Base-by-base conservation (phyloP, 352 stramenopile genomes). In the Pythium coloratum region DNA sequence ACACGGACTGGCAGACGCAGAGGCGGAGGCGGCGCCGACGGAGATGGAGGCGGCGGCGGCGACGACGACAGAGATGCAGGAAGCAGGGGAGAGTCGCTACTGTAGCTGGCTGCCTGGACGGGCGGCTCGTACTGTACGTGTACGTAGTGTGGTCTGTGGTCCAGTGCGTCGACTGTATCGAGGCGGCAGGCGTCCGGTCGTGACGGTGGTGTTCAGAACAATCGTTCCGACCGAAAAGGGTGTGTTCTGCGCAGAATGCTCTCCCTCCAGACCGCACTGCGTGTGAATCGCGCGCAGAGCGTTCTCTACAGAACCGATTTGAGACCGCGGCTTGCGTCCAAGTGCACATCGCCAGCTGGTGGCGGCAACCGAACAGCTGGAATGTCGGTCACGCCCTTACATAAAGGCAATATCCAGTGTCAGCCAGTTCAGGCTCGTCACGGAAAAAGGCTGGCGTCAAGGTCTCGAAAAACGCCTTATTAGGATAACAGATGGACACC, bases 221-320 rank as follows among this genome's bases (percentile, higher is more conserved):
- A 53, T 30, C 7, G 46, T 53, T 53, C 46, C 46, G 46, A 53
- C 46, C 46, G 46, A n/a, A 53, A 53, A 53, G 46, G 46, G 46
- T 53, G 18, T 53, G 46, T 53, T n/a, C 20, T 18, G 18, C 6
- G 46, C 46, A n/a, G 46, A 53, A 53, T n/a, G 46, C 46, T 53
- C 46, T 53, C 46, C 46, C 46, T 49, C 40, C 20, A 24, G 20
- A 24, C 20, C 20, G 20, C 20, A 24, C 20, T 24, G 40, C 38
- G 38, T 38, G 33, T 38, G 33, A 38, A 38, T 50, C 42, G 42
- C 46, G 47, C 24, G 50, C 50, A 40, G 16, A 24, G 16, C 9
- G 28, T 53, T 55, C 46, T 55, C 58, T 64, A 34, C 58, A 55
- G 42, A 56, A 55, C 54, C 46, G 8, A 47, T 33, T 30, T 34